phyloP scores from a whole-genome alignment of 352 stramenopile genomes.

The Sclerospora graminicola region DNA sequence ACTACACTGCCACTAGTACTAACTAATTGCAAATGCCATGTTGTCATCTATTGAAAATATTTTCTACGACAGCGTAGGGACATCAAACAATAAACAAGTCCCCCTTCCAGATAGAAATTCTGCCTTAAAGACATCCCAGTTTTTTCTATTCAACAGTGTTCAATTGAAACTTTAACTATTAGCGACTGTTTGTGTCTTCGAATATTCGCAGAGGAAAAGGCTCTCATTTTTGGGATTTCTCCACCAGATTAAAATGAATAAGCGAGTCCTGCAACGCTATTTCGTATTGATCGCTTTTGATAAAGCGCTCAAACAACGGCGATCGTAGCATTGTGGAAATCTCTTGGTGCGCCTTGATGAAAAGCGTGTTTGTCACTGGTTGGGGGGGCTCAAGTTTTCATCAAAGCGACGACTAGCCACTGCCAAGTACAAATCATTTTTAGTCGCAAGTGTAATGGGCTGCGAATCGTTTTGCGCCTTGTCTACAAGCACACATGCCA shows the following conservation, averaged over 20 bases:
- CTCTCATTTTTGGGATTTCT: slow-evolving; percentile 38
- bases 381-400: slow-evolving; percentile 32
- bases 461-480: slow-evolving; percentile 73
- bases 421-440: slow-evolving; percentile 49
- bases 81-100: too few species aligned
- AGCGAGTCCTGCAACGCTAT: slow-evolving; percentile 64
- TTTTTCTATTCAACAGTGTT: too few species aligned
- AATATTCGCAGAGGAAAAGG: slow-evolving; percentile 42
- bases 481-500: slow-evolving; percentile 49
- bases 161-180: too few species aligned
- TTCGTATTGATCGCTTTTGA: slow-evolving; percentile 78
- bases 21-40: too few species aligned
- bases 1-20: too few species aligned
- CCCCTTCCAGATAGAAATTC: too few species aligned
- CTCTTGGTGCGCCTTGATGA: slow-evolving; percentile 63
- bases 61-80: too few species aligned
- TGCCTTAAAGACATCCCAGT: too few species aligned
- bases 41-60: too few species aligned
- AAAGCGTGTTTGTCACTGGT: slow-evolving; percentile 32
- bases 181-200: slow-evolving; percentile 4
- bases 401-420: slow-evolving; percentile 33
- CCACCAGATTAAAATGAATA: slow-evolving; percentile 48
- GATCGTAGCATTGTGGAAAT: slow-evolving; percentile 74
- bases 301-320: slow-evolving; percentile 78
- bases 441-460: slow-evolving; percentile 65